Percentiles rank a stretch among this genome's conserved stretches.
Evolutionary conservation across 306 rosid genomes (phyloP).

Genomic region (Parietaria judaica): DNA sequence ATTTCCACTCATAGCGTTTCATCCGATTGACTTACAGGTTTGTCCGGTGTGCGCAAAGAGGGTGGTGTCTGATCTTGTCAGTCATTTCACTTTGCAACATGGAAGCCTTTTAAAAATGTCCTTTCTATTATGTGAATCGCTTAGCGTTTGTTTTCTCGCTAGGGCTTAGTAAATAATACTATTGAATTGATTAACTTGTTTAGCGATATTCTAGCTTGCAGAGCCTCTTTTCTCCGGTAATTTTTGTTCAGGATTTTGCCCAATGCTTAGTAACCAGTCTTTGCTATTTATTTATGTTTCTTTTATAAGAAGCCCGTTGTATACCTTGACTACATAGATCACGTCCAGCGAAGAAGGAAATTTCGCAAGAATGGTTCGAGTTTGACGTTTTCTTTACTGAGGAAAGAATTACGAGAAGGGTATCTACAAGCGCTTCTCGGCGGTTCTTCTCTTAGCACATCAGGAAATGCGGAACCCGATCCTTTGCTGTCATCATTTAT

Average conservation of each 20-base stretch:
- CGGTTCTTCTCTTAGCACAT: constrained; percentile 46
- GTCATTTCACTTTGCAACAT: constrained; percentile 71
- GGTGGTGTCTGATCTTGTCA: constrained; percentile 68
- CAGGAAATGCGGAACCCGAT: constrained; percentile 69
- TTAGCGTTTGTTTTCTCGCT: constrained; percentile 1
- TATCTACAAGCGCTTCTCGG: constrained; percentile 66
- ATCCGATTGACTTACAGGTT: constrained; percentile 38
- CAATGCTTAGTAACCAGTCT: background rate
- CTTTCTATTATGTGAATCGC: constrained; percentile 28
- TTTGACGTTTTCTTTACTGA: constrained; percentile 58
- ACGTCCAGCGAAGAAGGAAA: constrained; percentile 89
- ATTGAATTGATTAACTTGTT: no score
- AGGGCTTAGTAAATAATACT: background rate
- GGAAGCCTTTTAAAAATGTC: constrained; percentile 79
- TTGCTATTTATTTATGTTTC: background rate
- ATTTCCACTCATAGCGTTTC: constrained; percentile 8
- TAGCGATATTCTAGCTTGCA: background rate
- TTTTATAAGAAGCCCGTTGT: background rate
- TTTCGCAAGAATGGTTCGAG: constrained; percentile 46
- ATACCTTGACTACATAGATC: constrained; percentile 46
- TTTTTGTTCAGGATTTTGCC: background rate
- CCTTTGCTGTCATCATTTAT: constrained; percentile 76
- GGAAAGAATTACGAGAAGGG: constrained; percentile 80
- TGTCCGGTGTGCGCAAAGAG: constrained; percentile 68
- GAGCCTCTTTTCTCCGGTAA: background rate